These are phyloP conservation scores for Solanum virginianum DNA, from an alignment of 257 asterid species.

Conservation along the genomic window DNA sequence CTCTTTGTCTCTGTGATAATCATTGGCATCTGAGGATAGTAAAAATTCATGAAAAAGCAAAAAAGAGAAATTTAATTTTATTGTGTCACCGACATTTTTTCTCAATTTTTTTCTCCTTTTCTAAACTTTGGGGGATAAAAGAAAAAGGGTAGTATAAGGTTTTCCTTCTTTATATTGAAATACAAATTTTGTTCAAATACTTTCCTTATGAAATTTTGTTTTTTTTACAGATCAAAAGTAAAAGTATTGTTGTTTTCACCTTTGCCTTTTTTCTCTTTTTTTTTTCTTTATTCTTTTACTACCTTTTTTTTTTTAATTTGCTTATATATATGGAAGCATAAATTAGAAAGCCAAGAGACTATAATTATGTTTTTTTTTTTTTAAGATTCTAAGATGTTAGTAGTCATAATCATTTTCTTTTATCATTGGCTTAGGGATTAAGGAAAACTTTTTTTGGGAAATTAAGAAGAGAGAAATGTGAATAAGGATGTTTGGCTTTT, in stretches of 20 bases:
- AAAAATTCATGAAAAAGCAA: neutral
- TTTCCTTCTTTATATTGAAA: neutral
- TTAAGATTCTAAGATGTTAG: neutral
- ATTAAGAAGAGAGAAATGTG: neutral
- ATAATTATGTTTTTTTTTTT: neutral
- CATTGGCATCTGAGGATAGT: neutral
- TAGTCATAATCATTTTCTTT: neutral
- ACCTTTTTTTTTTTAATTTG: neutral
- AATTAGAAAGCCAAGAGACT: neutral
- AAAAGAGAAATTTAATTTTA: neutral
- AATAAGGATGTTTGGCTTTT: too few species aligned
- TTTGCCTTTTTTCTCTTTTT: constrained; percentile 4
- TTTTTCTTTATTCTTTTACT: neutral
- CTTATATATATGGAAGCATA: neutral
- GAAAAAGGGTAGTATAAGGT: neutral
- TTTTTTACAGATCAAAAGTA: constrained; percentile 21
- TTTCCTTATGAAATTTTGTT: neutral
- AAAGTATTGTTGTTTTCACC: constrained; percentile 26
- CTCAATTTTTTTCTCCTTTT: neutral
- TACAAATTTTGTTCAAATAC: neutral
- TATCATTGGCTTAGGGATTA: neutral
- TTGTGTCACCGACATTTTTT: neutral
- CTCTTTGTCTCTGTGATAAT: neutral
- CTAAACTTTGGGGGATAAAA: neutral
- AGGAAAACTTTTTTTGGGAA: neutral